Evolutionary conservation across 768 basidiomycete genomes (phyloP).

Genomic region (Amanita thiersii): DNA sequence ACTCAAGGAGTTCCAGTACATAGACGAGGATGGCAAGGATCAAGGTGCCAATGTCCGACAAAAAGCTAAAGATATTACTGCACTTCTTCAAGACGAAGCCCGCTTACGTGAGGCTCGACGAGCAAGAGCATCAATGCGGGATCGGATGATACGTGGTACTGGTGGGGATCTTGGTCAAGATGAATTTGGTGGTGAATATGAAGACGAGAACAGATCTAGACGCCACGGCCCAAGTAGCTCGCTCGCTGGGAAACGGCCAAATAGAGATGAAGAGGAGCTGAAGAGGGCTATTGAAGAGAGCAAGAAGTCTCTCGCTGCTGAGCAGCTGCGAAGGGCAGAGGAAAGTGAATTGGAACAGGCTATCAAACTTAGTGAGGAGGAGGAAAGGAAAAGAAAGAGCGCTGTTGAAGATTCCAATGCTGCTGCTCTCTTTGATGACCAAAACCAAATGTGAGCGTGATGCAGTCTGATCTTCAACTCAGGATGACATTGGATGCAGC

Average conservation of each 20-base stretch:
- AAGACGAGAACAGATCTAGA: constrained; percentile 38
- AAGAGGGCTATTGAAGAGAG: constrained; percentile 84
- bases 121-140: constrained; percentile 83
- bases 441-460: constrained; percentile 60
- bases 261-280: constrained; percentile 77
- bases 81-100: constrained; percentile 78
- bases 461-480: constrained; percentile 1
- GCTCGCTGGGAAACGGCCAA: constrained; percentile 20
- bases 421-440: constrained; percentile 78
- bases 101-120: constrained; percentile 83
- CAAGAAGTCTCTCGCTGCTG: constrained; percentile 63
- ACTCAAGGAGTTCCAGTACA: constrained; percentile 94
- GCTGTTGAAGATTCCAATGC: constrained; percentile 71
- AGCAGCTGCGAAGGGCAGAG: constrained; percentile 56
- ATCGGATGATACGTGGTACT: constrained; percentile 77
- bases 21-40: constrained; percentile 94
- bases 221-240: constrained; percentile 17
- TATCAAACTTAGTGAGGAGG: constrained; percentile 81
- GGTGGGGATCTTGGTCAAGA: constrained; percentile 25
- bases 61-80: constrained; percentile 97
- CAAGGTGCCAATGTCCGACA: constrained; percentile 97
- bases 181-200: constrained; percentile 21
- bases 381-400: constrained; percentile 70
- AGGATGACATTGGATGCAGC: constrained; percentile 15
- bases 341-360: constrained; percentile 84